These are phyloP conservation scores for Phialophora verrucosa DNA, from an alignment of 2,329 filamentous ascomycete genomes.

Conservation along the genomic window DNA sequence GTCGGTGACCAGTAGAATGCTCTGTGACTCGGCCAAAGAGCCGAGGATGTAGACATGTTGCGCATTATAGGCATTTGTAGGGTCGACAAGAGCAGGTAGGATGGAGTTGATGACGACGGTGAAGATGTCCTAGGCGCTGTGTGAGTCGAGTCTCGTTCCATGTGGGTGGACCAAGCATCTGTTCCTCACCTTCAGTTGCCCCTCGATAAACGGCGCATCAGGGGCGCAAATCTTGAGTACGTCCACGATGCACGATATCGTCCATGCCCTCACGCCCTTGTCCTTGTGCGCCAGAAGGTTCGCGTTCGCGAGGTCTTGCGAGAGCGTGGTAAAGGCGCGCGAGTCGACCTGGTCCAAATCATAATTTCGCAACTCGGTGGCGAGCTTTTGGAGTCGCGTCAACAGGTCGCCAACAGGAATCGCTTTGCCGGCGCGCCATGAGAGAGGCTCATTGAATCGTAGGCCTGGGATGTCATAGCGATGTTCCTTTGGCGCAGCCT, in stretches of 20 bases:
- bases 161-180: not conserved
- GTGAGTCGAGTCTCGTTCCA: constrained; percentile 21
- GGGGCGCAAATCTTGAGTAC: constrained; percentile 91
- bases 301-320: constrained; percentile 80
- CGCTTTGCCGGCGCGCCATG: constrained; percentile 89
- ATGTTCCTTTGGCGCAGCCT: constrained; percentile 26
- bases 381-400: constrained; percentile 77
- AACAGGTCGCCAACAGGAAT: constrained; percentile 84
- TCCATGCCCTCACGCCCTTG: constrained; percentile 86
- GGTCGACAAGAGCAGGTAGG: constrained; percentile 82
- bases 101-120: constrained; percentile 82
- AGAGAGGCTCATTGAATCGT: constrained; percentile 81
- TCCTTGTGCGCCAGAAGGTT: constrained; percentile 91
- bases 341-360: constrained; percentile 86
- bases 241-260: constrained; percentile 88
- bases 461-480: constrained; percentile 52
- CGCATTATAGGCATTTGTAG: constrained; percentile 85
- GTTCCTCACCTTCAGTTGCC: constrained; percentile 79
- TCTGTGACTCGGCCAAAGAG: constrained; percentile 91
- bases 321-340: constrained; percentile 81
- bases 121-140: constrained; percentile 77
- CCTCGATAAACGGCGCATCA: constrained; percentile 88
- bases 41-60: constrained; percentile 91
- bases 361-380: constrained; percentile 80
- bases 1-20: constrained; percentile 88